phyloP scores from a whole-genome alignment of 805 yeast species.

The Lachancea dasiensis region DNA sequence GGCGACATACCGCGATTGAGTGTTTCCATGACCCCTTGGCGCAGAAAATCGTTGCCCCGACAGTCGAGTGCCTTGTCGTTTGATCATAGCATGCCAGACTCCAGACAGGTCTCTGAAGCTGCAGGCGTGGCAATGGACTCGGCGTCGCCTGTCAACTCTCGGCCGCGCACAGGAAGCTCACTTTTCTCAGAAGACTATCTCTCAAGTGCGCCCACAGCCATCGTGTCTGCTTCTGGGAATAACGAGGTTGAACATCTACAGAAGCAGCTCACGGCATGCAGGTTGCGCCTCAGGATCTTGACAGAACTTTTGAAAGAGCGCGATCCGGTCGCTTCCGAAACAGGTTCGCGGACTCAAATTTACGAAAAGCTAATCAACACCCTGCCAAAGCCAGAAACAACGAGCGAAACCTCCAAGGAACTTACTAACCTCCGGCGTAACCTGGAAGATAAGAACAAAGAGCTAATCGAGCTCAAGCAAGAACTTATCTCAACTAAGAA shows the following conservation, averaged over 20 bases:
- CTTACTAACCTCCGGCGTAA: slow-evolving; percentile 17
- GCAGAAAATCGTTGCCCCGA: slow-evolving; percentile 9
- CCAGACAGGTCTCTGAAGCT: neutral
- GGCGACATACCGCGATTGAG: slow-evolving; percentile 27
- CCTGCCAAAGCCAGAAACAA: slow-evolving; percentile 10
- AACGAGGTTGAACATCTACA: slow-evolving; percentile 36
- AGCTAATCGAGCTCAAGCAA: slow-evolving; percentile 23
- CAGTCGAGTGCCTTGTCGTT: neutral
- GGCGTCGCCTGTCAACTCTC: slow-evolving; percentile 17
- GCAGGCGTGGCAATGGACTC: slow-evolving; percentile 7
- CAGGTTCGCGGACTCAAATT: slow-evolving; percentile 15
- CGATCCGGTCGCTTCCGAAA: neutral
- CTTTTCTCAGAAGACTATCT: slow-evolving; percentile 15
- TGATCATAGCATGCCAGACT: neutral
- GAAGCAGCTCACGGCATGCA: slow-evolving; percentile 38
- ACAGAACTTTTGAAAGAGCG: slow-evolving; percentile 29
- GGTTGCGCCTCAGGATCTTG: slow-evolving; percentile 32
- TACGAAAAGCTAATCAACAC: slow-evolving; percentile 20
- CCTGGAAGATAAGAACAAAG: slow-evolving; percentile 16
- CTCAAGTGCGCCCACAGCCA: slow-evolving; percentile 9
- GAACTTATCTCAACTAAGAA: slow-evolving; percentile 22
- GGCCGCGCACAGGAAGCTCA: slow-evolving; percentile 18
- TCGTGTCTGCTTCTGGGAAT: slow-evolving; percentile 13
- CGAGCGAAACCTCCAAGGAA: slow-evolving; percentile 19
- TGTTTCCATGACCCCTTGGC: slow-evolving; percentile 36